These are phyloP conservation scores for Aethionema arabicum DNA, from an alignment of 345 rosid species.

Conservation along the genomic window DNA sequence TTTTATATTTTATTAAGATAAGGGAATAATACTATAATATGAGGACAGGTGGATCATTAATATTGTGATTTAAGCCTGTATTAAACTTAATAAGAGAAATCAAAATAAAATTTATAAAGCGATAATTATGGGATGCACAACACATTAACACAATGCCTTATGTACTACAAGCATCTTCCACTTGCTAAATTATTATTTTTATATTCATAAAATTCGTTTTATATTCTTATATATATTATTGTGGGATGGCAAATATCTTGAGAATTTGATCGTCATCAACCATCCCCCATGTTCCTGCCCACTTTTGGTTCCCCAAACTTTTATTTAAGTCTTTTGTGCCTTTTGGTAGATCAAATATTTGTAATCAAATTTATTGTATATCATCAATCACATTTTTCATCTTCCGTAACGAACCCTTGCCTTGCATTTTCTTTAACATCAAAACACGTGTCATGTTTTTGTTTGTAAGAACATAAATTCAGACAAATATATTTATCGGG, in stretches of 20 bases:
- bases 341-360: not conserved
- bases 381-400: not conserved
- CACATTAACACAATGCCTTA: too few relatives aligned
- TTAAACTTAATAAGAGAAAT: too few relatives aligned
- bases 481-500: too few relatives aligned
- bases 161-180: not conserved
- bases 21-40: too few relatives aligned
- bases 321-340: not conserved
- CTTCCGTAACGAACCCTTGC: constrained; percentile 1
- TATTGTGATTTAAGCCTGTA: too few relatives aligned
- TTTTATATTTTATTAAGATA: too few relatives aligned
- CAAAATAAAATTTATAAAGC: too few relatives aligned
- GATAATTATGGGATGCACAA: too few relatives aligned
- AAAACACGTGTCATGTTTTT: not conserved
- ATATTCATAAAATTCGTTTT: constrained; percentile 1
- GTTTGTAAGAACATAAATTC: too few relatives aligned
- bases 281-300: constrained; percentile 38
- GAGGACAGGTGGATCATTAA: too few relatives aligned
- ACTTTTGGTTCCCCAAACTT: constrained; percentile 29
- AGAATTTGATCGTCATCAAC: constrained; percentile 35
- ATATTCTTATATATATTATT: constrained; percentile 6
- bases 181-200: constrained; percentile 20
- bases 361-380: not conserved
- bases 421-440: not conserved
- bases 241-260: constrained; percentile 30